A percentile compares a stretch with the other conserved stretches of the same genome.
Conservation (phyloP, 1,139 yeast species). For the Diutina ranongensis region DNA sequence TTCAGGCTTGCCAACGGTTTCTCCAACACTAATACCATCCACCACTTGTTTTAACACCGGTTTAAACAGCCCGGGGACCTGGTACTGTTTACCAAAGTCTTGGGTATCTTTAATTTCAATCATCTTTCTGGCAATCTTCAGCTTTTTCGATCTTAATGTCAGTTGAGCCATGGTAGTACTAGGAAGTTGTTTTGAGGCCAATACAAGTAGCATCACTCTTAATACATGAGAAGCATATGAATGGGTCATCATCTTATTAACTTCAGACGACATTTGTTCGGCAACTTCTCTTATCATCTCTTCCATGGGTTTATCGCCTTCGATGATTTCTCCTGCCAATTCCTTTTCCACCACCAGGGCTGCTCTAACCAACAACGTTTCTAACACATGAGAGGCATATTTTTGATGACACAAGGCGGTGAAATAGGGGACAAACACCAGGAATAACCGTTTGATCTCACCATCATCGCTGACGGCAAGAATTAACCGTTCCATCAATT, state of each 20-base stretch:
- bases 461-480: slow-evolving; percentile 44
- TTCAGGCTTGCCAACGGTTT: slow-evolving; percentile 7
- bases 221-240: slow-evolving; percentile 85
- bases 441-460: slow-evolving; percentile 56
- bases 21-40: slow-evolving; percentile 7
- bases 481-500: slow-evolving; percentile 80
- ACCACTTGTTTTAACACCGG: slow-evolving; percentile 40
- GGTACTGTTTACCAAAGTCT: slow-evolving; percentile 55
- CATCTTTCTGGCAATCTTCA: slow-evolving; percentile 88
- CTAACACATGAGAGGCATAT: slow-evolving; percentile 89
- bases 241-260: slow-evolving; percentile 52
- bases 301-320: slow-evolving; percentile 43
- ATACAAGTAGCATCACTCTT: slow-evolving; percentile 55
- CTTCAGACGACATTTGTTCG: slow-evolving; percentile 52
- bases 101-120: slow-evolving; percentile 74
- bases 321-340: slow-evolving; percentile 19
- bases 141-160: slow-evolving; percentile 71
- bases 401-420: slow-evolving; percentile 74
- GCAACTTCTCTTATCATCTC: slow-evolving; percentile 51
- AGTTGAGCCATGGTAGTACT: slow-evolving; percentile 64
- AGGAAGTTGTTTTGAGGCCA: slow-evolving; percentile 76
- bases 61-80: slow-evolving; percentile 64
- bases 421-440: slow-evolving; percentile 60
- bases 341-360: slow-evolving; percentile 76
- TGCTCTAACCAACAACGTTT: slow-evolving; percentile 65